Base-by-base conservation (phyloP, 1,284 basidiomycete species). In the Moesziomyces antarcticus region DNA sequence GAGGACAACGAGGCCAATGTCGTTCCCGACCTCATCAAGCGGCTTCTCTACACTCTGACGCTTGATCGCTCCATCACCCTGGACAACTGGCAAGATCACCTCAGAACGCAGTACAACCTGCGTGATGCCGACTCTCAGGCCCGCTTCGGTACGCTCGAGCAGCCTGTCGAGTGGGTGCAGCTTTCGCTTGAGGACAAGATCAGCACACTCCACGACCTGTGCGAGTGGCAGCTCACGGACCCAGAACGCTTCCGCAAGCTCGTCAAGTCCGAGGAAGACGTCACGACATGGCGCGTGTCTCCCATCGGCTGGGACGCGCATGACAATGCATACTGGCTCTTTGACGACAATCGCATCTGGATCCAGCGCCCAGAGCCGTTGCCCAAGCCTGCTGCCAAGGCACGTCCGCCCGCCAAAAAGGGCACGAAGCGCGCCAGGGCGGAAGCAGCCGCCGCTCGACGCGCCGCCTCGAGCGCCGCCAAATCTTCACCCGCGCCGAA, bases 281-380 rank as follows among this genome's bases (percentile, higher is more conserved):
- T 86, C 18, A 81, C 84, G 0, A 83, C 83, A 44, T 87, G 87
- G 87, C 60, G 82, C 30, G 90, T 92, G 56, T 92, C 93, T 78
- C 93, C 93, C 2, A 89, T 94, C 73, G 93, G 94, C 9, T 92
- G 91, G 80, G 93, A 96, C 80, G 87, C 88, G 20, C 90, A 91
- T 77, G 87, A 87, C 22, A 94, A 93, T 83, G 90, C 91, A 0
- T 96, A 94, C 83, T 94, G 92, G 93, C 86, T 93, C 21, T 92
- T 94, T 75, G 93, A 93, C 89, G 82, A 89, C 64, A 91, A 94
- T 78, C 91, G 93, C 20, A 87, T 95, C 20, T 96, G 93, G 93
- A 89, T 94, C 43, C 93, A 95, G 24, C 86, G 87, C 37, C 87
- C 85, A 1, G 83, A 84, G 11, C 85, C 83, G 11, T 49, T 74